phyloP scores from a whole-genome alignment of 2,329 filamentous ascomycete genomes.

The Pseudovirgaria hyperparasitica region DNA sequence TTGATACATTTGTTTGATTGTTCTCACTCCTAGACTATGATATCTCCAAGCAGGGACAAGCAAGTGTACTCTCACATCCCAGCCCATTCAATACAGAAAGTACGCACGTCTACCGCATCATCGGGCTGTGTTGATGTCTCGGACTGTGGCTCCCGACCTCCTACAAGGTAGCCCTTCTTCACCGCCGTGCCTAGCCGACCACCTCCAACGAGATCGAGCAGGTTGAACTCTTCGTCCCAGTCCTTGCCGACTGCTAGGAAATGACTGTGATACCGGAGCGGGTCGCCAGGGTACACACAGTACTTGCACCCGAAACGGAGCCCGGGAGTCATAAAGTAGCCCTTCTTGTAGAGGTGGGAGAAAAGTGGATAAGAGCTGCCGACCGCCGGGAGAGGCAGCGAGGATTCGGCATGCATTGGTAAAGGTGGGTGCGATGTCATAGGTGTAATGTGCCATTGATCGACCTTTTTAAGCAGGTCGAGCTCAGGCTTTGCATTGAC shows the following conservation, averaged over 20 bases:
- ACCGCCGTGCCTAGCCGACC: conserved; percentile 85
- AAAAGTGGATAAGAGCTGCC: conserved; percentile 57
- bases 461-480: conserved; percentile 9
- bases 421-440: conserved; percentile 32
- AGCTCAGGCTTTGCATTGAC: conserved; percentile 6
- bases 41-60: too few species aligned
- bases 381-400: conserved; percentile 20
- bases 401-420: conserved; percentile 8
- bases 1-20: too few species aligned
- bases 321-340: conserved; percentile 83
- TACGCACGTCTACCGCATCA: conserved; percentile 39
- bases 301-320: conserved; percentile 91
- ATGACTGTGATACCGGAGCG: conserved; percentile 88
- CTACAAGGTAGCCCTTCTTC: conserved; percentile 88
- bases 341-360: conserved; percentile 61
- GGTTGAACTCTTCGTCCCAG: conserved; percentile 78
- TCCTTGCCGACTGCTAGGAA: conserved; percentile 72
- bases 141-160: conserved; percentile 40
- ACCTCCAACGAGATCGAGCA: conserved; percentile 75
- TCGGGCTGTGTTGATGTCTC: conserved; percentile 20
- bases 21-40: too few species aligned
- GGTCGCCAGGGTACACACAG: conserved; percentile 89
- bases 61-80: conserved; percentile 64
- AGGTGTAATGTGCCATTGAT: conserved; percentile 28
- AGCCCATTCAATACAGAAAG: conserved; percentile 87